Conservation (phyloP, 2,329 filamentous ascomycete species). For the Pseudocercospora crystallina region DNA sequence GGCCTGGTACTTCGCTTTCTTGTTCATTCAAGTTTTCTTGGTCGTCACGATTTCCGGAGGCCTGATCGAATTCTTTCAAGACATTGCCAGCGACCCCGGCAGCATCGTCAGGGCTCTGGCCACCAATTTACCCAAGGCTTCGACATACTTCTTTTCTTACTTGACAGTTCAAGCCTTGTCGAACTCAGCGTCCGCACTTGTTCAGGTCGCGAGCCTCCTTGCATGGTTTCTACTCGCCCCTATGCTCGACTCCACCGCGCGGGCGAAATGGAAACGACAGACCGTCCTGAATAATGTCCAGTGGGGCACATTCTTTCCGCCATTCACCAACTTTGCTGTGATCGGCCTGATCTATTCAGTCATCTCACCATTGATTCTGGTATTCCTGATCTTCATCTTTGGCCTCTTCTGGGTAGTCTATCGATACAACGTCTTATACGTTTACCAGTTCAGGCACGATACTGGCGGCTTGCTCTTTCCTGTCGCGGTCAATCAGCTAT, state of each 20-base stretch:
- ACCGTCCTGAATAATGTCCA: conserved; percentile 73
- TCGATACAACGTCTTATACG: conserved; percentile 95
- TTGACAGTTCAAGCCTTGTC: conserved; percentile 93
- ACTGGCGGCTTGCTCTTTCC: conserved; percentile 93
- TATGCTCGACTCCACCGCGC: conserved; percentile 76
- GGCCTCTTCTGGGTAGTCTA: conserved; percentile 89
- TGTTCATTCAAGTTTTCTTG: conserved; percentile 92
- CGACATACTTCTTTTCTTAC: conserved; percentile 98
- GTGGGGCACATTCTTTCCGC: conserved; percentile 93
- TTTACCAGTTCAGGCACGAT: conserved; percentile 83
- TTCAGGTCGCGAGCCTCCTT: conserved; percentile 77
- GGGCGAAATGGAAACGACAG: conserved; percentile 82
- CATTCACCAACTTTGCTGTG: conserved; percentile 94
- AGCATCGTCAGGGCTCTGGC: conserved; percentile 72
- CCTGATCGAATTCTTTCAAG: conserved; percentile 61
- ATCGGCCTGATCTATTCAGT: conserved; percentile 85
- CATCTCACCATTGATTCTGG: conserved; percentile 82
- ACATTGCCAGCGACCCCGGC: conserved; percentile 65
- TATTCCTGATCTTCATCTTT: conserved; percentile 94
- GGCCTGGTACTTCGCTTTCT: conserved; percentile 86
- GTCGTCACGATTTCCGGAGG: conserved; percentile 84
- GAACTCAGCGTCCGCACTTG: conserved; percentile 81
- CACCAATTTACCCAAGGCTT: conserved; percentile 75
- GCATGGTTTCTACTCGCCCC: conserved; percentile 80
- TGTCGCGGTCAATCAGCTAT: conserved; percentile 89